Evolutionary conservation across 441 rosid species (phyloP), one percentile per base, ranked within the genome.

Genomic region (Codiaeum variegatum): DNA sequence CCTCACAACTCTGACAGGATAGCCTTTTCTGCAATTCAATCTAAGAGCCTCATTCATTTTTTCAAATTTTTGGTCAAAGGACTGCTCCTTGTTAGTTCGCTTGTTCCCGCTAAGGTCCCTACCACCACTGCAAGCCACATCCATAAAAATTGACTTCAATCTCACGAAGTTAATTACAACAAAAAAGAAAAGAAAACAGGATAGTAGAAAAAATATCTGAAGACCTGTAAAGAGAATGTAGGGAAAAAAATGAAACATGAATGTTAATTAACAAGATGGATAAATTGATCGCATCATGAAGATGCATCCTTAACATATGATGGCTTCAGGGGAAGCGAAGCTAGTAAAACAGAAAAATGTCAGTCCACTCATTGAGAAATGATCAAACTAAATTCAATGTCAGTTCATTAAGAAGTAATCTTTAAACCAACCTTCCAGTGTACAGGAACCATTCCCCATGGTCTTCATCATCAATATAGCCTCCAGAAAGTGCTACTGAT

Each of bases 371-470:
- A n/a, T n/a, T n/a, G n/a, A n/a, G n/a, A n/a, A n/a, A n/a, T n/a
- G n/a, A n/a, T n/a, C n/a, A n/a, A n/a, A n/a, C n/a, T n/a, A n/a
- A n/a, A n/a, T n/a, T n/a, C n/a, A n/a, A n/a, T n/a, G n/a, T n/a
- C n/a, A n/a, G n/a, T n/a, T n/a, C n/a, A n/a, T n/a, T n/a, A n/a
- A n/a, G n/a, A n/a, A n/a, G n/a, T n/a, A n/a, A n/a, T n/a, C n/a
- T n/a, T n/a, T n/a, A n/a, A n/a, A n/a, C n/a, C n/a, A n/a, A n/a
- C 98, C 97, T 91, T 71, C 98, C 97, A 1, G 98, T 89, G 79
- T 91, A 90, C 18, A 90, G 88, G 54, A 91, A 90, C 93, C 96
- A 91, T 70, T 94, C 97, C 36, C 97, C 98, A 46, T 91, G 97
- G 61, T 94, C 98, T 78, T 90, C 90, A 10, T 93, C 97, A 51